A percentile compares a stretch with the other conserved stretches of the same genome.
phyloP scores from a whole-genome alignment of 371 early-diverging fungal species.

The Haplosporangium sp. region DNA sequence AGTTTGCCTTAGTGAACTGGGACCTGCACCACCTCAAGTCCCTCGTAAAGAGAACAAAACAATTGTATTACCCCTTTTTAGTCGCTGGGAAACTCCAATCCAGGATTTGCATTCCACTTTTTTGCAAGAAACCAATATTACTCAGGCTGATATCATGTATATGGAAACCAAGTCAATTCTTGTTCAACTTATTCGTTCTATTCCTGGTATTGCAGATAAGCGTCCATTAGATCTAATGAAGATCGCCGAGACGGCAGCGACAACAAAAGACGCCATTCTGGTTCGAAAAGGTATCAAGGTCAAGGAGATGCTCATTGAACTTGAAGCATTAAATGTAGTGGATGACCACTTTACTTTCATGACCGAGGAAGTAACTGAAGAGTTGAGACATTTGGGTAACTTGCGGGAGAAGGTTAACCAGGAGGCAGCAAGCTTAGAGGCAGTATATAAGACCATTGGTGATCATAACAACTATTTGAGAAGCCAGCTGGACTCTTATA shows the following conservation, averaged over 20 bases:
- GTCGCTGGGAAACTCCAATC: constrained; percentile 94
- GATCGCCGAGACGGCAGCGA: constrained; percentile 89
- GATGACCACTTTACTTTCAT: constrained; percentile 86
- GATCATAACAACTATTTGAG: constrained; percentile 94
- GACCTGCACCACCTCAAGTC: constrained; percentile 81
- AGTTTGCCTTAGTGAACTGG: constrained; percentile 82
- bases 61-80: constrained; percentile 86
- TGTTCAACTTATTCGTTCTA: constrained; percentile 91
- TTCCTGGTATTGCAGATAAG: constrained; percentile 70
- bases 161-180: constrained; percentile 95
- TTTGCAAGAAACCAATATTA: constrained; percentile 88
- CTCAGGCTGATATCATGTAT: constrained; percentile 93
- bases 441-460: constrained; percentile 91
- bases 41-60: constrained; percentile 88
- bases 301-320: constrained; percentile 89
- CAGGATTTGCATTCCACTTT: constrained; percentile 71
- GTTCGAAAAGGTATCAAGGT: constrained; percentile 94
- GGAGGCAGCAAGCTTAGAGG: constrained; percentile 81
- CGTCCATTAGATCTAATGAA: constrained; percentile 71
- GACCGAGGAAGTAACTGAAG: constrained; percentile 89
- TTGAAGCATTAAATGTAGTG: constrained; percentile 84
- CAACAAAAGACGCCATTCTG: constrained; percentile 85
- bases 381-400: constrained; percentile 90
- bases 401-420: constrained; percentile 86
- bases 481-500: constrained; percentile 92